Conservation (phyloP, 2,329 filamentous ascomycete species). For the Blastomyces parvus region DNA sequence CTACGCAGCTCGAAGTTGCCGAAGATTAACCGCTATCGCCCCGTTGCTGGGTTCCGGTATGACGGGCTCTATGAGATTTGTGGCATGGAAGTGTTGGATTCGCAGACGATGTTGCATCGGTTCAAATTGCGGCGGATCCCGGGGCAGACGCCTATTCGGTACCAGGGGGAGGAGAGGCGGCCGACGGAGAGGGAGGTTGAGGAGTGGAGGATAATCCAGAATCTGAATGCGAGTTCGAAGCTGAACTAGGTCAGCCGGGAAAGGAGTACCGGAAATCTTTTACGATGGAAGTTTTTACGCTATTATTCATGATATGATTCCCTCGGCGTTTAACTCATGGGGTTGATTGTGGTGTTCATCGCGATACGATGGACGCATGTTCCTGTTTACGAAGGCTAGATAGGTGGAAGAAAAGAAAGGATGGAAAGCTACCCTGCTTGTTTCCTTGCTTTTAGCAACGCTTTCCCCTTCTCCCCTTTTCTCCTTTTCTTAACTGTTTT, state of each 20-base stretch:
- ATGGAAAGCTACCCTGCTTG: too few species aligned
- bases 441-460: background rate
- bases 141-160: slow-evolving; percentile 42
- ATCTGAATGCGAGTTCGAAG: background rate
- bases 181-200: slow-evolving; percentile 37
- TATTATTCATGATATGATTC: too few species aligned
- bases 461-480: background rate
- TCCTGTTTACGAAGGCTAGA: too few species aligned
- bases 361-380: too few species aligned
- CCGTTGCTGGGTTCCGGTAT: slow-evolving; percentile 44
- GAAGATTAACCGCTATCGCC: slow-evolving; percentile 34
- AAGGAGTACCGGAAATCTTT: background rate
- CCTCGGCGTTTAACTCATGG: too few species aligned
- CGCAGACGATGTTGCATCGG: slow-evolving; percentile 34
- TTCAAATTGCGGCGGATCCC: slow-evolving; percentile 40
- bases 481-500: too few species aligned
- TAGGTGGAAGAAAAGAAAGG: too few species aligned
- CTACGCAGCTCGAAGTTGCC: slow-evolving; percentile 37
- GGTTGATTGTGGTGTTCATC: too few species aligned
- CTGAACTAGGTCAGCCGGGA: background rate
- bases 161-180: slow-evolving; percentile 30
- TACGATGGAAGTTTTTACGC: too few species aligned
- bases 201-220: slow-evolving; percentile 11
- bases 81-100: slow-evolving; percentile 31
- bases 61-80: slow-evolving; percentile 48